These are phyloP conservation scores for Chrysoporthe austroafricana DNA, from an alignment of 2,329 filamentous ascomycete species.

Conservation along the genomic window DNA sequence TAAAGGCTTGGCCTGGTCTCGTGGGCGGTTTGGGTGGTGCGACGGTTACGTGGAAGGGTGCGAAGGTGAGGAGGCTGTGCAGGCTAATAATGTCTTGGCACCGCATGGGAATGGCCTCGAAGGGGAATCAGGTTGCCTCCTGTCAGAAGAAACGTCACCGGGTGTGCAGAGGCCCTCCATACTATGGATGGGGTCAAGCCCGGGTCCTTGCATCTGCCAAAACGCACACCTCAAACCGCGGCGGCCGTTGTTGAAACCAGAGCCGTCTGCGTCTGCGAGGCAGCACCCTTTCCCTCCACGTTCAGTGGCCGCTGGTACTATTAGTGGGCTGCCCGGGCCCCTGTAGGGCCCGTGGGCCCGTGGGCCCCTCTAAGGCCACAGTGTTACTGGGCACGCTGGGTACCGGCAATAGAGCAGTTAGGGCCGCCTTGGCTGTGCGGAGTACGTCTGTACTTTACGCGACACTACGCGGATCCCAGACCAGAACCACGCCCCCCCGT, in stretches of 20 bases:
- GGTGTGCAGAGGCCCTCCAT: background rate
- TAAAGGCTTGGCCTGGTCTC: background rate
- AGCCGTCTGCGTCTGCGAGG: conserved; percentile 8
- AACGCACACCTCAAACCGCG: conserved; percentile 17
- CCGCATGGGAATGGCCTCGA: background rate
- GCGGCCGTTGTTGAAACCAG: conserved; percentile 22
- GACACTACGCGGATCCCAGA: conserved; percentile 20
- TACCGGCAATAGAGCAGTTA: too few relatives aligned
- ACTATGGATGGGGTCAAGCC: background rate
- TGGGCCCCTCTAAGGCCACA: too few relatives aligned
- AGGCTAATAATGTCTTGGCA: conserved; percentile 4
- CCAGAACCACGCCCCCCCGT: background rate
- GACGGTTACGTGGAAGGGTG: conserved; percentile 3
- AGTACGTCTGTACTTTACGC: background rate
- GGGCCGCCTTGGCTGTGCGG: conserved; percentile 2
- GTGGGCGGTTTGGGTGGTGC: background rate
- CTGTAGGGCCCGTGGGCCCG: too few relatives aligned
- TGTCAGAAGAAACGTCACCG: background rate
- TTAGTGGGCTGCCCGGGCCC: too few relatives aligned
- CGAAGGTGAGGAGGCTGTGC: conserved; percentile 3
- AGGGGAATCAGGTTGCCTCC: too few relatives aligned
- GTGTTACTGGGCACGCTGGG: too few relatives aligned
- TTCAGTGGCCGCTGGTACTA: too few relatives aligned
- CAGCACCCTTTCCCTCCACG: background rate
- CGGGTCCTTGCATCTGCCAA: conserved; percentile 19